Conservation (phyloP, 129 eudicot species). For the Chrysanthemum lavandulifolium region DNA sequence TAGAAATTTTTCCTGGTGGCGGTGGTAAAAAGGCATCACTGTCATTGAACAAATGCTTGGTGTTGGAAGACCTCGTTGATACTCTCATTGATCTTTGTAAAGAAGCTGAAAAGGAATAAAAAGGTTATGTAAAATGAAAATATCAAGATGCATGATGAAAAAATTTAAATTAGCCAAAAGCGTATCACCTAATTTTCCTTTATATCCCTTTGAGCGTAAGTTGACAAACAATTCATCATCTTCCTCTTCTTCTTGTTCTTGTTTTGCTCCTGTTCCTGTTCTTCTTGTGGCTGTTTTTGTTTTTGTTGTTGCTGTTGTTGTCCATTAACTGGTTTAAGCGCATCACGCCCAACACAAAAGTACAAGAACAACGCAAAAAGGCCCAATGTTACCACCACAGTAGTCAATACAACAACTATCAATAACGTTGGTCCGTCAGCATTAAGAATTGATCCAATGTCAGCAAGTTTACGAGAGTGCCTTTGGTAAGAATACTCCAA, state of each 20-base stretch:
- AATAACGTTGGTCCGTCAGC: conserved; percentile 10
- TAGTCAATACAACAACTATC: conserved; percentile 27
- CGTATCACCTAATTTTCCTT: conserved; percentile 24
- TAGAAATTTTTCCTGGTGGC: conserved; percentile 27
- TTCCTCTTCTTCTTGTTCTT: conserved; percentile 15
- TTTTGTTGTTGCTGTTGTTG: neutral
- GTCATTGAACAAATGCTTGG: conserved; percentile 14
- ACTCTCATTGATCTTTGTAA: conserved; percentile 28
- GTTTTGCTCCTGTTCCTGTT: neutral
- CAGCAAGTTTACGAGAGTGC: conserved; percentile 31
- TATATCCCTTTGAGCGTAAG: conserved; percentile 25
- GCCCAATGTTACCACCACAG: conserved; percentile 29
- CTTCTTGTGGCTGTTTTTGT: too few species aligned
- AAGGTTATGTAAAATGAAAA: neutral
- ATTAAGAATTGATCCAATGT: conserved; percentile 17
- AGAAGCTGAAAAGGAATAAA: conserved; percentile 15
- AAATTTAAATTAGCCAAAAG: neutral
- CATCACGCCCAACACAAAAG: conserved; percentile 34
- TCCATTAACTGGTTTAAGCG: conserved; percentile 13
- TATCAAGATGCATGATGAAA: neutral
- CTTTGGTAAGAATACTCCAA: conserved; percentile 24
- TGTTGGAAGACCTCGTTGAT: conserved; percentile 19
- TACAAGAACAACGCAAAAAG: conserved; percentile 25
- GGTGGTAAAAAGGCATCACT: conserved; percentile 22
- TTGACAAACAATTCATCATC: conserved; percentile 31